These are phyloP conservation scores for Aureobasidium sp. DNA, from an alignment of 2,329 filamentous ascomycete species.

Conservation along the genomic window DNA sequence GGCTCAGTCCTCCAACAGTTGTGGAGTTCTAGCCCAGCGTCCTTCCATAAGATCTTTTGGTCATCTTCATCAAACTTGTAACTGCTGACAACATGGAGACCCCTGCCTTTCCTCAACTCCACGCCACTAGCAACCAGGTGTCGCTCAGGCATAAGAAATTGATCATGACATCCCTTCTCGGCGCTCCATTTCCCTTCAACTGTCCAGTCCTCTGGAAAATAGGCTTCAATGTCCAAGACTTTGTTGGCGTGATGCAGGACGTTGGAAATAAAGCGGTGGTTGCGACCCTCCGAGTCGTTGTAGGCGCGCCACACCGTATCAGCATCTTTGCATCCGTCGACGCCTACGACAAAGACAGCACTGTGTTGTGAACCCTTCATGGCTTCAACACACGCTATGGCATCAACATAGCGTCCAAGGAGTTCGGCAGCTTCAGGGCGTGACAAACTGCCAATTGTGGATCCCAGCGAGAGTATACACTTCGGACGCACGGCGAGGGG, in stretches of 20 bases:
- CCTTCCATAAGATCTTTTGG: not conserved
- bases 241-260: not conserved
- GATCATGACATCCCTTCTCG: not conserved
- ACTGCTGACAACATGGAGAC: not conserved
- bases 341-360: not conserved
- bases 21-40: not conserved
- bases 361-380: not conserved
- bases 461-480: not conserved
- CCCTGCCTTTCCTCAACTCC: not conserved
- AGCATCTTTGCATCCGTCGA: constrained; percentile 1
- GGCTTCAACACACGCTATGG: not conserved
- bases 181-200: not conserved
- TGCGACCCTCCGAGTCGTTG: not conserved
- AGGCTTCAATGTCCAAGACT: not conserved
- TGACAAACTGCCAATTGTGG: not conserved
- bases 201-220: not conserved
- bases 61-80: constrained; percentile 1
- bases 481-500: not conserved
- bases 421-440: not conserved
- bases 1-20: not conserved
- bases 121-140: not conserved
- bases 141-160: not conserved
- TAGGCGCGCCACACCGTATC: constrained; percentile 2
- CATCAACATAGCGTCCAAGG: not conserved
- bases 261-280: constrained; percentile 5